Conservation (phyloP, 371 early-diverging fungal species). For the Syncephalastrum monosporum region DNA sequence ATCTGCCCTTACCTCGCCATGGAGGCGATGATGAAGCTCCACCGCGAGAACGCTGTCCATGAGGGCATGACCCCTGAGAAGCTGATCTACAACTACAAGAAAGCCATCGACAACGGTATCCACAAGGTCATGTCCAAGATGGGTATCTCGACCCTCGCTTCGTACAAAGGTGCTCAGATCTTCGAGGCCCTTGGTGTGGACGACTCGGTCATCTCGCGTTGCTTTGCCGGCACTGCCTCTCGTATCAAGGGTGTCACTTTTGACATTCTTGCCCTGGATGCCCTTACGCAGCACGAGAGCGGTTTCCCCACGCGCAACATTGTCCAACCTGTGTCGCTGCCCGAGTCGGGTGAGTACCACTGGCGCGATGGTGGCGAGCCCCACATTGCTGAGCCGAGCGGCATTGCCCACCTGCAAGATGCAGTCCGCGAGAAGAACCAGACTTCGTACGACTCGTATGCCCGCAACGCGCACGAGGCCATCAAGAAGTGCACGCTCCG, state of each 20-base stretch:
- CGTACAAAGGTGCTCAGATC: constrained; percentile 98
- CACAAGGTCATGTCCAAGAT: constrained; percentile 98
- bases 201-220: constrained; percentile 81
- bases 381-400: constrained; percentile 88
- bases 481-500: constrained; percentile 93
- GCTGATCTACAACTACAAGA: too few species aligned
- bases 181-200: constrained; percentile 96
- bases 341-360: constrained; percentile 95
- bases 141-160: constrained; percentile 97
- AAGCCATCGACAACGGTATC: constrained; percentile 85
- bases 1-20: constrained; percentile 92
- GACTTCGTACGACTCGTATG: constrained; percentile 81
- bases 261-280: constrained; percentile 88
- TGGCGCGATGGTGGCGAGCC: constrained; percentile 93
- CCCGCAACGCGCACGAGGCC: constrained; percentile 69
- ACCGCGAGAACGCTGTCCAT: constrained; percentile 47
- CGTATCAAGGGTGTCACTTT: constrained; percentile 92
- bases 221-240: constrained; percentile 96
- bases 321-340: constrained; percentile 61
- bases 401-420: constrained; percentile 90
- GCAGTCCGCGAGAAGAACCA: constrained; percentile 92
- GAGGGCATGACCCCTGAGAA: too few species aligned
- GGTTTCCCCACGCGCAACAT: constrained; percentile 80
- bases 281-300: constrained; percentile 80
- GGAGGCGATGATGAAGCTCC: constrained; percentile 86